phyloP scores from a whole-genome alignment of 352 stramenopile genomes.

The Paralagenidium karlingii region DNA sequence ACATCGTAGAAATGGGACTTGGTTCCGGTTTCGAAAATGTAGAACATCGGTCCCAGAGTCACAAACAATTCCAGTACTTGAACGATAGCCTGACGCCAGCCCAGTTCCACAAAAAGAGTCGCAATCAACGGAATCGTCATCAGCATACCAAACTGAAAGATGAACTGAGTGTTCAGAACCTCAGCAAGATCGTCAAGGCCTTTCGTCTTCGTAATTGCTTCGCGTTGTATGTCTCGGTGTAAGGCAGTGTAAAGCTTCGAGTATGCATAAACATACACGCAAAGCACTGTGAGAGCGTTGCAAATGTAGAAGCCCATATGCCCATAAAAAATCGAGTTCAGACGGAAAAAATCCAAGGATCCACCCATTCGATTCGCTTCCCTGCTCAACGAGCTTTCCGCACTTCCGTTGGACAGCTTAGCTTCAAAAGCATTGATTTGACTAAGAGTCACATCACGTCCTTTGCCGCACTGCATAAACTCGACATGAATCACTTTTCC shows the following conservation, averaged over 20 bases:
- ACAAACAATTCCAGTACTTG: constrained; percentile 75
- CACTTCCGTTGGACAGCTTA: constrained; percentile 72
- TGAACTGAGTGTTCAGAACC: constrained; percentile 78
- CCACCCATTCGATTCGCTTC: constrained; percentile 72
- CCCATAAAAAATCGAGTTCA: constrained; percentile 85
- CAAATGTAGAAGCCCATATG: constrained; percentile 86
- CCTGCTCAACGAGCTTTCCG: constrained; percentile 67
- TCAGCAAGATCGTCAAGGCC: constrained; percentile 59
- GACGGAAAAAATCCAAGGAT: constrained; percentile 80
- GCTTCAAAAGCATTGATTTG: constrained; percentile 83
- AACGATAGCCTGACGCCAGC: constrained; percentile 66
- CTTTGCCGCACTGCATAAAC: constrained; percentile 84
- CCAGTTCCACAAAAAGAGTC: constrained; percentile 71
- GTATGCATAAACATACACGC: constrained; percentile 74
- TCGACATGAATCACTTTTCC: constrained; percentile 70
- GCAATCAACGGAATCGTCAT: constrained; percentile 80
- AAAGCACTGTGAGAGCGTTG: constrained; percentile 67
- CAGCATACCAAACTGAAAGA: constrained; percentile 84
- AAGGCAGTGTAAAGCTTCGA: constrained; percentile 80
- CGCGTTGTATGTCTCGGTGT: constrained; percentile 52
- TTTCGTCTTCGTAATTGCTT: constrained; percentile 62
- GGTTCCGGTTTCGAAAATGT: constrained; percentile 80
- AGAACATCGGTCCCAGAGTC: constrained; percentile 75
- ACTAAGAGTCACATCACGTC: constrained; percentile 77
- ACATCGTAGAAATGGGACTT: constrained; percentile 81